Percentiles rank a stretch among this genome's conserved stretches.
Conservation (phyloP, 1,284 basidiomycete species). For the Sporisorium reilianum region DNA sequence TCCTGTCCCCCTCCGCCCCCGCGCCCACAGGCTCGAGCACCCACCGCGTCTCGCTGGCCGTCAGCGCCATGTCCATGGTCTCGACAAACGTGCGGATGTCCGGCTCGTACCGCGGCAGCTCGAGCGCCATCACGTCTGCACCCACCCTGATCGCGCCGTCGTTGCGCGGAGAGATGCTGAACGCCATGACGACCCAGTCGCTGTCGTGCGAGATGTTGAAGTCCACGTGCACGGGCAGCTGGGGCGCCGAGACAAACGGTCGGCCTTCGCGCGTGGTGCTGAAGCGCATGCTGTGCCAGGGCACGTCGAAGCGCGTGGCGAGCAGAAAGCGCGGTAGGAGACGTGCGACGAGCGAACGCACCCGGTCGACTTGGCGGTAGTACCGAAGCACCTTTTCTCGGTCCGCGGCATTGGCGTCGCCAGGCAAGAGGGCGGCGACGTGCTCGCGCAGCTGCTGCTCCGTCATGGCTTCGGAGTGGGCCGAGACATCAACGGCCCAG, state of each 20-base stretch:
- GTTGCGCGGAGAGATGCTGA: slow-evolving; percentile 4
- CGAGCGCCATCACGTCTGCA: slow-evolving; percentile 63
- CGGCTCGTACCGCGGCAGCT: slow-evolving; percentile 58
- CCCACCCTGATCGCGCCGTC: slow-evolving; percentile 35
- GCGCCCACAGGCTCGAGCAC: slow-evolving; percentile 16
- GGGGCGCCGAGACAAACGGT: slow-evolving; percentile 28
- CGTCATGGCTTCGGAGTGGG: not conserved
- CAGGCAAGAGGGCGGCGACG: slow-evolving; percentile 25
- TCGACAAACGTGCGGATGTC: slow-evolving; percentile 43
- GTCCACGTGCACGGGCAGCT: slow-evolving; percentile 28
- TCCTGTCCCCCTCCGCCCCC: not conserved
- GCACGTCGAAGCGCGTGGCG: slow-evolving; percentile 7
- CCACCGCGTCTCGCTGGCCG: slow-evolving; percentile 48
- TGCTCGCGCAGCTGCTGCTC: slow-evolving; percentile 11
- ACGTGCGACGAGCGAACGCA: slow-evolving; percentile 47
- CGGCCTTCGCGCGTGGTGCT: slow-evolving; percentile 34
- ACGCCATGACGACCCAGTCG: slow-evolving; percentile 65
- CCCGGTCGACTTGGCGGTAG: slow-evolving; percentile 47
- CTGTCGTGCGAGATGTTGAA: slow-evolving; percentile 66
- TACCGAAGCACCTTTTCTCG: slow-evolving; percentile 45
- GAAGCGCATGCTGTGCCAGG: slow-evolving; percentile 19
- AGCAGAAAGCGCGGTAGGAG: slow-evolving; percentile 46
- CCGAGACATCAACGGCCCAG: slow-evolving; percentile 56
- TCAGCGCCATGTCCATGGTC: slow-evolving; percentile 64
- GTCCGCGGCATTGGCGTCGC: slow-evolving; percentile 15